These are phyloP conservation scores for Thalassiosira livingstoniorum DNA, from an alignment of 352 stramenopile genomes.

Conservation along the genomic window DNA sequence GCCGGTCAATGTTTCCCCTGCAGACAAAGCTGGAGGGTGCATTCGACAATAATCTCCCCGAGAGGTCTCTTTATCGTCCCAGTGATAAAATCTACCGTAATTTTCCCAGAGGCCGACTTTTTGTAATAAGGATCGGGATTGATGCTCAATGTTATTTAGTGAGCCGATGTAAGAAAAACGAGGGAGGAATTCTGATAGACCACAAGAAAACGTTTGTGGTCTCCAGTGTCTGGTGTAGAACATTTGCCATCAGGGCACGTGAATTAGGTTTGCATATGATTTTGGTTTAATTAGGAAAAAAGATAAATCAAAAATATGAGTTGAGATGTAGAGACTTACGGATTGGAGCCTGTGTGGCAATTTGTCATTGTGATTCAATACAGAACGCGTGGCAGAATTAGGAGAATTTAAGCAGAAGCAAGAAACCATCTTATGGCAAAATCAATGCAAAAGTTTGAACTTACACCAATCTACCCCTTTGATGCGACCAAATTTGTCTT, in stretches of 20 bases:
- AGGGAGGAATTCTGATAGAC: constrained; percentile 39
- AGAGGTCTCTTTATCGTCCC: constrained; percentile 6
- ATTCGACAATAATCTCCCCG: not conserved
- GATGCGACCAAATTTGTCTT: constrained; percentile 7
- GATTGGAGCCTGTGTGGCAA: constrained; percentile 10
- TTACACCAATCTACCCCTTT: constrained; percentile 35
- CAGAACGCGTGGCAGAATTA: too few relatives aligned
- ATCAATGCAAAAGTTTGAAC: constrained; percentile 3
- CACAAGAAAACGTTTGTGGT: constrained; percentile 46
- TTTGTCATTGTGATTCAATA: not conserved
- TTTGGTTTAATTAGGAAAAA: not conserved
- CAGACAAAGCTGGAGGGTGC: constrained; percentile 15
- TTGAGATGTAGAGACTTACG: constrained; percentile 1
- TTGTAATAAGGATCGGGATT: constrained; percentile 32
- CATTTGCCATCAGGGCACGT: too few relatives aligned
- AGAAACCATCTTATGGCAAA: too few relatives aligned
- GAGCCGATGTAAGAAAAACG: constrained; percentile 48
- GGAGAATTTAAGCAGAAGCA: too few relatives aligned
- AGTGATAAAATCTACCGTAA: constrained; percentile 46
- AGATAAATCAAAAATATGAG: not conserved
- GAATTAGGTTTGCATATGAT: too few relatives aligned
- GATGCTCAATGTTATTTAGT: constrained; percentile 33
- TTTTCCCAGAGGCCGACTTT: constrained; percentile 46
- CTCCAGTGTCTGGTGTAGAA: constrained; percentile 38
- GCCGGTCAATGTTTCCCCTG: constrained; percentile 31